phyloP scores from a whole-genome alignment of 768 basidiomycete species.

The Obba rivulosa region DNA sequence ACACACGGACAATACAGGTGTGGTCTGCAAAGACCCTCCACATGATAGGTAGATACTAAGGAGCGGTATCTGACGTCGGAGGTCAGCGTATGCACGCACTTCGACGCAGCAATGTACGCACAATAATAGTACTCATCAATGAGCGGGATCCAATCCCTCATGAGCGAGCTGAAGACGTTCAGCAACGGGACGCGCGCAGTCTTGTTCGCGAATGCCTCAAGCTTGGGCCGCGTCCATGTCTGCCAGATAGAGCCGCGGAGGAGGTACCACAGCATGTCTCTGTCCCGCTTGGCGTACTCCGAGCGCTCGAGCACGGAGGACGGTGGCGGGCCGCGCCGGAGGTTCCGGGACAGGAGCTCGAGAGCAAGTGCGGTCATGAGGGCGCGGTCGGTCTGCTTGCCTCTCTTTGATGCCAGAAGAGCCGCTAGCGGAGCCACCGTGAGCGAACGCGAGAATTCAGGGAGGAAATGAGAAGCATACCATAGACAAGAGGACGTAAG shows the following conservation, averaged over 20 bases:
- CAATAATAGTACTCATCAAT: slow-evolving; percentile 92
- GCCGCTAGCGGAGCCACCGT: too few relatives aligned
- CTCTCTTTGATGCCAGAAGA: background rate
- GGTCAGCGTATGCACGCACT: background rate
- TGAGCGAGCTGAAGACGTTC: slow-evolving; percentile 60
- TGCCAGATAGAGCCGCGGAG: slow-evolving; percentile 85
- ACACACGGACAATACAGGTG: too few relatives aligned
- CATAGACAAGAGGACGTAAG: slow-evolving; percentile 72
- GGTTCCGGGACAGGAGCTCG: slow-evolving; percentile 68
- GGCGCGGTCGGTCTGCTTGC: slow-evolving; percentile 46
- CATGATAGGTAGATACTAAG: slow-evolving; percentile 24
- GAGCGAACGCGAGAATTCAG: too few relatives aligned
- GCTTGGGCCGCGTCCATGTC: slow-evolving; percentile 71
- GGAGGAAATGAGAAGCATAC: too few relatives aligned
- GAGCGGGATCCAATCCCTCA: slow-evolving; percentile 84
- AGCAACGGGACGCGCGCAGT: slow-evolving; percentile 57
- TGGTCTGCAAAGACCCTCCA: too few relatives aligned
- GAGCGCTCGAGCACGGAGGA: slow-evolving; percentile 62
- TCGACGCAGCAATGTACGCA: slow-evolving; percentile 34
- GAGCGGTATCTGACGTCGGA: slow-evolving; percentile 34
- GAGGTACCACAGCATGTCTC: slow-evolving; percentile 79
- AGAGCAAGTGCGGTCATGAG: slow-evolving; percentile 59
- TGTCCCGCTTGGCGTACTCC: slow-evolving; percentile 80
- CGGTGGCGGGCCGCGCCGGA: slow-evolving; percentile 62
- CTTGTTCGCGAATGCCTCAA: slow-evolving; percentile 55